These are phyloP conservation scores for Citrus cavaleriei DNA, from an alignment of 345 rosid genomes.

Conservation along the genomic window DNA sequence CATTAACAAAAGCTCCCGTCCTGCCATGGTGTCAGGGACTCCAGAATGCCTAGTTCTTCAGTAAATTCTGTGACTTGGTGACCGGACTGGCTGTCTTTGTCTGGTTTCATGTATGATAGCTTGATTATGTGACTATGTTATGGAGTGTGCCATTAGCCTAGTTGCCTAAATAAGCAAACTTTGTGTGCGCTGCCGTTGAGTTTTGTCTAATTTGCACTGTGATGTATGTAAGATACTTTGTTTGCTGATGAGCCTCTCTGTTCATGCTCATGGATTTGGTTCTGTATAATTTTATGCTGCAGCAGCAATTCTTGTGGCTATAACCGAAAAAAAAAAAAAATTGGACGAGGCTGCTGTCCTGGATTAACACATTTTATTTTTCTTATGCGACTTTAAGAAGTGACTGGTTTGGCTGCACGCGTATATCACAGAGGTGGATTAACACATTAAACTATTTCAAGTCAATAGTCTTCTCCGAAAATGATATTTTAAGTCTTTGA, in stretches of 20 bases:
- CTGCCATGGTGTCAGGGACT: slow-evolving; percentile 42
- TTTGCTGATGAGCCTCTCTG: background rate
- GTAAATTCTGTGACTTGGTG: slow-evolving; percentile 28
- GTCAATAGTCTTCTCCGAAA: too few relatives aligned
- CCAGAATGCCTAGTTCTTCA: slow-evolving; percentile 70
- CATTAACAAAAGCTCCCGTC: slow-evolving; percentile 33
- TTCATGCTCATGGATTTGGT: background rate
- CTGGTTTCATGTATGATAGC: background rate
- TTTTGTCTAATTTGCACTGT: background rate
- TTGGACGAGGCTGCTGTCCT: too few relatives aligned
- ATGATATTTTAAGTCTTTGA: too few relatives aligned
- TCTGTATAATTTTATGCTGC: background rate
- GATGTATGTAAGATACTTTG: slow-evolving; percentile 6
- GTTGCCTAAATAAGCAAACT: slow-evolving; percentile 31
- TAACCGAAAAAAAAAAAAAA: too few relatives aligned
- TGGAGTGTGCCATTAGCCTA: slow-evolving; percentile 7
- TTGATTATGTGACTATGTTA: background rate
- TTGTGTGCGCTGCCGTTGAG: slow-evolving; percentile 10
- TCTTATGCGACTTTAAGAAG: too few relatives aligned
- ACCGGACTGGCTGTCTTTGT: background rate
- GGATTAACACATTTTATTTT: too few relatives aligned
- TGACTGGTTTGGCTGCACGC: too few relatives aligned
- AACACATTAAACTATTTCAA: too few relatives aligned
- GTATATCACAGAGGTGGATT: too few relatives aligned
- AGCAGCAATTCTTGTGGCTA: too few relatives aligned